These are phyloP conservation scores for Mrakia blollopis DNA, from an alignment of 768 basidiomycete species.

Conservation along the genomic window DNA sequence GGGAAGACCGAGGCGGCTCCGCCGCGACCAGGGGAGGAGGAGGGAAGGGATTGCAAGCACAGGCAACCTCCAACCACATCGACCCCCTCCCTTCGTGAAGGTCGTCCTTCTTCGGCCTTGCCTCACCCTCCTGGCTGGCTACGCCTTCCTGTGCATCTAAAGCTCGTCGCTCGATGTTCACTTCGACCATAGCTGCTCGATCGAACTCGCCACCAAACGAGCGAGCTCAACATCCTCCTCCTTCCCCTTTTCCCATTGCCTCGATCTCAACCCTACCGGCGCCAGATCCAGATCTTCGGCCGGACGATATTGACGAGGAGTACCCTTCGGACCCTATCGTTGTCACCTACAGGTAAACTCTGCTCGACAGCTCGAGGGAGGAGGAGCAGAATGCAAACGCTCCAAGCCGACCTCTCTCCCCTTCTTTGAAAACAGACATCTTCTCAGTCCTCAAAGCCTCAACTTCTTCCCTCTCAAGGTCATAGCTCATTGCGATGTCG, in stretches of 20 bases:
- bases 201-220: neutral
- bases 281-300: neutral
- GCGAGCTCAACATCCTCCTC: neutral
- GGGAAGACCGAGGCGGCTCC: too few relatives aligned
- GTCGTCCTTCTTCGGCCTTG: too few relatives aligned
- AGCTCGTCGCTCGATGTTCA: too few relatives aligned
- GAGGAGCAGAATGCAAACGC: neutral
- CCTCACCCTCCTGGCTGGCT: too few relatives aligned
- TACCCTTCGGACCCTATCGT: neutral
- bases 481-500: constrained; percentile 77
- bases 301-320: constrained; percentile 8
- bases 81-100: too few relatives aligned
- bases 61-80: too few relatives aligned
- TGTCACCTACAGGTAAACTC: constrained; percentile 16
- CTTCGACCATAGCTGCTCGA: too few relatives aligned
- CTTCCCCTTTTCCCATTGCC: neutral
- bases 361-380: neutral
- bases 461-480: constrained; percentile 22
- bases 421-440: constrained; percentile 13
- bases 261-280: neutral
- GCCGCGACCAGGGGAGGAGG: too few relatives aligned
- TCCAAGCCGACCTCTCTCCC: neutral
- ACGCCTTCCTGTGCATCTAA: too few relatives aligned
- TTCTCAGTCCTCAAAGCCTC: constrained; percentile 20
- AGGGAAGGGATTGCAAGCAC: too few relatives aligned